These are phyloP conservation scores for Podospora appendiculata DNA, from an alignment of 495 filamentous ascomycete species.

Conservation along the genomic window DNA sequence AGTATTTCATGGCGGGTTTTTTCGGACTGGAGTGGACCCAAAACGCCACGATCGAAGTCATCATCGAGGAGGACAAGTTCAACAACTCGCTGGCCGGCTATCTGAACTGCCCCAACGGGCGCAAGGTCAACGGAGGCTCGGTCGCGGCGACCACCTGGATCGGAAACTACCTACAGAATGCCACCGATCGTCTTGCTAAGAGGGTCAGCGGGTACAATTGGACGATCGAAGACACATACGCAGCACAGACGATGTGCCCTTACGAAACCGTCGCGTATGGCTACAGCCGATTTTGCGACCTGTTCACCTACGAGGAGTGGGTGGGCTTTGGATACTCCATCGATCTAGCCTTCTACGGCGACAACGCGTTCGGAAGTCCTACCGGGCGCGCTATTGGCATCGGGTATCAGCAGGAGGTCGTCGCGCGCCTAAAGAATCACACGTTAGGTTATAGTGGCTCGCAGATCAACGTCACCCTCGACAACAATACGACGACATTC, in stretches of 20 bases:
- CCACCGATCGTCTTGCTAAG: conserved; percentile 38
- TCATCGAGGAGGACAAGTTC: conserved; percentile 51
- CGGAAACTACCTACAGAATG: conserved; percentile 42
- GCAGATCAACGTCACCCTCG: conserved; percentile 62
- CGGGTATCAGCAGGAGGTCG: conserved; percentile 55
- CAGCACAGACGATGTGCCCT: conserved; percentile 63
- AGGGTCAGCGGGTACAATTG: conserved; percentile 44
- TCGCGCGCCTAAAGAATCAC: conserved; percentile 50
- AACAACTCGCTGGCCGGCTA: conserved; percentile 64
- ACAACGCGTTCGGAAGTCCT: conserved; percentile 51
- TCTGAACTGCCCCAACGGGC: conserved; percentile 48
- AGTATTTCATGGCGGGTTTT: conserved; percentile 68
- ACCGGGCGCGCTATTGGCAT: conserved; percentile 55
- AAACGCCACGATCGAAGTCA: conserved; percentile 53
- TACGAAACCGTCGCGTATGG: conserved; percentile 64
- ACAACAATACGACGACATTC: conserved; percentile 55
- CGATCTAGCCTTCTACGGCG: conserved; percentile 54
- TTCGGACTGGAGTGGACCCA: conserved; percentile 53
- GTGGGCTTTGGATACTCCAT: conserved; percentile 61
- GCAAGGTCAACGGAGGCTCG: conserved; percentile 41
- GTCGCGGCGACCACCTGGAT: conserved; percentile 47
- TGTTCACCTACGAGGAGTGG: conserved; percentile 70
- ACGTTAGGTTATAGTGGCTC: conserved; percentile 42
- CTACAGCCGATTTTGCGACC: conserved; percentile 61
- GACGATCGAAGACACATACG: conserved; percentile 43